Evolutionary conservation across 1,139 yeast species (phyloP).

Genomic region (Zygosaccharomyces pseudobailii): DNA sequence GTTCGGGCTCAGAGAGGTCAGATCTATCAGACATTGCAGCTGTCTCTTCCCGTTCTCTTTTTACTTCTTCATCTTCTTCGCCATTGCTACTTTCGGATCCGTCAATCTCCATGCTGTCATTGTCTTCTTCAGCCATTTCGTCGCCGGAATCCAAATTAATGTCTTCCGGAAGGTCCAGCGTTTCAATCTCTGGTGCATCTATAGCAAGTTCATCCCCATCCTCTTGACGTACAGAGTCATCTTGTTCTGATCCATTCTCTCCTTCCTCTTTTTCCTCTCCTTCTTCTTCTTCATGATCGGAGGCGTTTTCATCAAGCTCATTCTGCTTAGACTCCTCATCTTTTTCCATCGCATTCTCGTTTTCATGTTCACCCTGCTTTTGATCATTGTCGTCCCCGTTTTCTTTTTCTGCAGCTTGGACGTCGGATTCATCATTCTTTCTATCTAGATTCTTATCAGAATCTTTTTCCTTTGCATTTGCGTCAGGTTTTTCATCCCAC

Average conservation of each 20-base stretch:
- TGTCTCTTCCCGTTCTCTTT: constrained; percentile 24
- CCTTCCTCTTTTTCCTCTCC: constrained; percentile 48
- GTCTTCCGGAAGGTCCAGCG: constrained; percentile 81
- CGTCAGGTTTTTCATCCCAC: constrained; percentile 95
- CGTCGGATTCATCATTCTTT: constrained; percentile 49
- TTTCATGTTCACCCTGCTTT: constrained; percentile 23
- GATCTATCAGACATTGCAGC: constrained; percentile 23
- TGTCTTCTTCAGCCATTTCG: constrained; percentile 51
- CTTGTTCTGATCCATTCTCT: constrained; percentile 73
- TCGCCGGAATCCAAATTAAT: constrained; percentile 71
- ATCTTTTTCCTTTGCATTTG: constrained; percentile 66
- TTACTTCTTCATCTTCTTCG: constrained; percentile 30
- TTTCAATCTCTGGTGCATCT: constrained; percentile 73
- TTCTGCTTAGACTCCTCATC: constrained; percentile 1
- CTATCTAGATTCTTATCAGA: constrained; percentile 63
- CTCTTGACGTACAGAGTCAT: constrained; percentile 68
- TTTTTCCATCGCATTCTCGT: constrained; percentile 20
- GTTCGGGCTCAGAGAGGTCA: constrained; percentile 29
- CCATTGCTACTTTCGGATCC: constrained; percentile 1
- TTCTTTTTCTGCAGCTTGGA: constrained; percentile 59
- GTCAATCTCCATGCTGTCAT: constrained; percentile 35
- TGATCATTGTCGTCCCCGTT: constrained; percentile 33
- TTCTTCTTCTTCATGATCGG: constrained; percentile 40
- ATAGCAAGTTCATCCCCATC: constrained; percentile 69
- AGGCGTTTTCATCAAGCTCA: constrained; percentile 33